Percentiles rank a stretch among this genome's conserved stretches.
phyloP scores from a whole-genome alignment of 2,329 filamentous ascomycete species.

The Fusarium sp. region DNA sequence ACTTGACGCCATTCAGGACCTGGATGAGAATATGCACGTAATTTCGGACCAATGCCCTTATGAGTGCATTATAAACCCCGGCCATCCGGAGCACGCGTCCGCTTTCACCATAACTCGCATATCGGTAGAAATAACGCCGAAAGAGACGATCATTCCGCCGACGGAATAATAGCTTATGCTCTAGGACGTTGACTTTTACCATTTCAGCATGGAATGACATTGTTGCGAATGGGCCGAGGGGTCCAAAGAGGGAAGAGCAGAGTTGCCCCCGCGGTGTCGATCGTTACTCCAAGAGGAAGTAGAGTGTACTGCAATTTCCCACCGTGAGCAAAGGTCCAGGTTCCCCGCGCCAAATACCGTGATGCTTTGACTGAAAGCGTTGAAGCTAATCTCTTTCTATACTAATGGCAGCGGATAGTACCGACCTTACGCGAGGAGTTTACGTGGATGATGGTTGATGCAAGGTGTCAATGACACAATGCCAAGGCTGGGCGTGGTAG shows the following conservation, averaged over 20 bases:
- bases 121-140: slow-evolving; percentile 19
- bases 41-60: slow-evolving; percentile 34
- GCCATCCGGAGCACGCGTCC: neutral
- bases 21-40: slow-evolving; percentile 32
- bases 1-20: slow-evolving; percentile 30
- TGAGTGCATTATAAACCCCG: slow-evolving; percentile 8
- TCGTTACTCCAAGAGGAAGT: slow-evolving; percentile 1
- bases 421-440: neutral
- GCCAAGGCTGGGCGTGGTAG: neutral
- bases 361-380: slow-evolving; percentile 1
- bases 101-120: slow-evolving; percentile 17
- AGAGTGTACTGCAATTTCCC: slow-evolving; percentile 19
- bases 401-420: neutral
- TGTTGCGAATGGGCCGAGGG: neutral
- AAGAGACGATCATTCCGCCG: neutral
- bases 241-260: neutral
- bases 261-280: neutral
- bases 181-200: neutral
- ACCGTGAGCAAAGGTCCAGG: neutral
- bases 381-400: neutral
- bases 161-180: neutral
- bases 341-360: slow-evolving; percentile 7
- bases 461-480: neutral
- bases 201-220: neutral
- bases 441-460: neutral